Conservation (phyloP, 106 monocot genomes). For the Acorus gramineus region DNA sequence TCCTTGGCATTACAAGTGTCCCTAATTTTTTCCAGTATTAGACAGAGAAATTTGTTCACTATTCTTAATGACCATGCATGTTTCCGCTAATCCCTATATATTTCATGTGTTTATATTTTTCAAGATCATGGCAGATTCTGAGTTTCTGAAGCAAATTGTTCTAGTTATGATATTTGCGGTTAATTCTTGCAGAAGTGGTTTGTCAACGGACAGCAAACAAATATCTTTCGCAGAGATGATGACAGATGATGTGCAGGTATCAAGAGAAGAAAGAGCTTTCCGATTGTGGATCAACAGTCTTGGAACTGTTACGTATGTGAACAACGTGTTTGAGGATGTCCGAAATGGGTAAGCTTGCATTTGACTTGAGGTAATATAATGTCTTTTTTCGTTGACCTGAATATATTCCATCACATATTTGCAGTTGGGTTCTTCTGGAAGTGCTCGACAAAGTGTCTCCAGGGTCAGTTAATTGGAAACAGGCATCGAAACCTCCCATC, state of each 20-base stretch:
- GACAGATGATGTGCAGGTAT: slow-evolving; percentile 14
- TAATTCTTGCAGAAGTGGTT: slow-evolving; percentile 17
- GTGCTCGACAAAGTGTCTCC: slow-evolving; percentile 93
- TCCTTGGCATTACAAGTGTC: too few relatives aligned
- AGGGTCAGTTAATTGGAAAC: slow-evolving; percentile 87
- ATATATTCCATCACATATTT: slow-evolving; percentile 5
- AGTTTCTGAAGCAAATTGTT: too few relatives aligned
- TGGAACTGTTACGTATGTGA: slow-evolving; percentile 29
- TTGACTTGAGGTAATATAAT: background rate
- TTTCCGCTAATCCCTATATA: too few relatives aligned
- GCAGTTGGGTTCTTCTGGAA: slow-evolving; percentile 95
- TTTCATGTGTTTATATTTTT: too few relatives aligned
- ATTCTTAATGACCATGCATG: too few relatives aligned
- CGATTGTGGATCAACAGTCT: slow-evolving; percentile 41
- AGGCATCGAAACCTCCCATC: slow-evolving; percentile 87
- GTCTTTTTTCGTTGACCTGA: background rate
- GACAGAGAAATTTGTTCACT: too few relatives aligned
- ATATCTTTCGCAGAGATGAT: slow-evolving; percentile 20
- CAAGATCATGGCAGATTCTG: too few relatives aligned
- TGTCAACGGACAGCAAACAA: slow-evolving; percentile 21
- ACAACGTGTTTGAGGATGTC: slow-evolving; percentile 34
- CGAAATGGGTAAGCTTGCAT: slow-evolving; percentile 27
- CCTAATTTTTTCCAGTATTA: too few relatives aligned
- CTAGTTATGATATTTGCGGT: too few relatives aligned
- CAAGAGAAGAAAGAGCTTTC: slow-evolving; percentile 73